Conservation (phyloP, 2,329 filamentous ascomycete species). For the Arthrobotrys sinensis region DNA sequence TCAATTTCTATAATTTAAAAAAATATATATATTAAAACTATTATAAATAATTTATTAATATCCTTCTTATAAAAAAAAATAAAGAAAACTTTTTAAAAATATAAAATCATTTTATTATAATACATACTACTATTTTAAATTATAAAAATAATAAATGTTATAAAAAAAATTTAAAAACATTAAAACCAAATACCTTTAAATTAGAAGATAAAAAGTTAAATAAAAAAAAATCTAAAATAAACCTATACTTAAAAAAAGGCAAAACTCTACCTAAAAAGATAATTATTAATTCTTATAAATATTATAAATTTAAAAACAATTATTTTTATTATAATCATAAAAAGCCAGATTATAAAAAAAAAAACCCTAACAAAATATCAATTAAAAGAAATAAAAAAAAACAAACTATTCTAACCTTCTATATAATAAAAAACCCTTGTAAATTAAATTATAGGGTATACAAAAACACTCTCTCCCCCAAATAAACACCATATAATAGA, state of each 20-base stretch:
- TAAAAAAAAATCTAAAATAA: neutral
- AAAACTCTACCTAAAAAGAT: neutral
- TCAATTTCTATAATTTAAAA: neutral
- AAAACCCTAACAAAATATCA: neutral
- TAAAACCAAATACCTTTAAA: no score
- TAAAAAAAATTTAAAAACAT: neutral
- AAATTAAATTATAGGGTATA: conserved; percentile 1
- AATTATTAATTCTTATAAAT: neutral
- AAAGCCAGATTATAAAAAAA: neutral
- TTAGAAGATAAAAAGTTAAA: no score
- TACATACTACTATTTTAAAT: neutral
- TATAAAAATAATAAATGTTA: neutral
- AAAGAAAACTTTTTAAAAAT: neutral
- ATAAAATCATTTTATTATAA: neutral
- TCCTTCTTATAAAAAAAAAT: conserved; percentile 2
- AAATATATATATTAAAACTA: conserved; percentile 9
- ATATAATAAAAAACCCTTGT: conserved; percentile 3
- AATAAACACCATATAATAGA: neutral
- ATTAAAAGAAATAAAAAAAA: conserved; percentile 2
- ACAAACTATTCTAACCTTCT: neutral
- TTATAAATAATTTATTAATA: conserved; percentile 1
- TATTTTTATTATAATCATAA: neutral
- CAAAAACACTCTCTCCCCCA: conserved; percentile 8
- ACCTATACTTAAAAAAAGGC: conserved; percentile 9
- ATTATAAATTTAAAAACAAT: no score